Evolutionary conservation across 2,329 filamentous ascomycete genomes (phyloP).

Genomic region (Metarhizium sp.): DNA sequence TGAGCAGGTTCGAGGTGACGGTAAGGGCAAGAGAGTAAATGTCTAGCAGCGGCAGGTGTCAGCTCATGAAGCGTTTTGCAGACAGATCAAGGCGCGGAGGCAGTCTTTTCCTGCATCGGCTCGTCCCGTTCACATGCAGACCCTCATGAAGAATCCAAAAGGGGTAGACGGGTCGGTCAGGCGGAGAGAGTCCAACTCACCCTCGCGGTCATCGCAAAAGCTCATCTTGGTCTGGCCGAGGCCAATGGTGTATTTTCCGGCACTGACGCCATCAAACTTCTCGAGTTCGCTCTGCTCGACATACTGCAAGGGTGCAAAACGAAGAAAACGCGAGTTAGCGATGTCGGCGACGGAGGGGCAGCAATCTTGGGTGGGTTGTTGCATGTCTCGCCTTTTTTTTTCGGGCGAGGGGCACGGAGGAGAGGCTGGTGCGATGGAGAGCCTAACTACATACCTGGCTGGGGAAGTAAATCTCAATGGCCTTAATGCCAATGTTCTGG

Average conservation of each 20-base stretch:
- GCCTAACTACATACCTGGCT: constrained; percentile 55
- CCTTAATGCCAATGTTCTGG: constrained; percentile 86
- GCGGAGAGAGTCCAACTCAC: constrained; percentile 35
- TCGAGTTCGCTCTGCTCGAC: constrained; percentile 77
- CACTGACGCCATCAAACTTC: constrained; percentile 74
- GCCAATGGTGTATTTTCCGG: constrained; percentile 85
- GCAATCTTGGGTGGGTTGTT: too few relatives aligned
- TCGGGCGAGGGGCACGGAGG: neutral
- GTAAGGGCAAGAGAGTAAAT: constrained; percentile 83
- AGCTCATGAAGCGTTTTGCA: neutral
- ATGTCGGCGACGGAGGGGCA: constrained; percentile 10
- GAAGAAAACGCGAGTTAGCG: constrained; percentile 14
- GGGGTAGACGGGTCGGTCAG: constrained; percentile 2
- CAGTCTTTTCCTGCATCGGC: neutral
- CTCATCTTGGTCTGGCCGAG: constrained; percentile 87
- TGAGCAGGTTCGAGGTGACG: constrained; percentile 65
- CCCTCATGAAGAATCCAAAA: neutral
- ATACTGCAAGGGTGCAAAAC: constrained; percentile 45
- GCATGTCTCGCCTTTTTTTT: neutral
- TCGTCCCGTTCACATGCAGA: neutral
- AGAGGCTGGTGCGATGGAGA: neutral
- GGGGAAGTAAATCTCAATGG: constrained; percentile 84
- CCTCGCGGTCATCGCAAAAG: constrained; percentile 85
- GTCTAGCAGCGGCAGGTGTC: constrained; percentile 38
- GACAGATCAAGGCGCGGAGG: neutral